These are phyloP conservation scores for Ophiostoma himal-ulmi DNA, from an alignment of 2,329 filamentous ascomycete genomes.

Conservation along the genomic window DNA sequence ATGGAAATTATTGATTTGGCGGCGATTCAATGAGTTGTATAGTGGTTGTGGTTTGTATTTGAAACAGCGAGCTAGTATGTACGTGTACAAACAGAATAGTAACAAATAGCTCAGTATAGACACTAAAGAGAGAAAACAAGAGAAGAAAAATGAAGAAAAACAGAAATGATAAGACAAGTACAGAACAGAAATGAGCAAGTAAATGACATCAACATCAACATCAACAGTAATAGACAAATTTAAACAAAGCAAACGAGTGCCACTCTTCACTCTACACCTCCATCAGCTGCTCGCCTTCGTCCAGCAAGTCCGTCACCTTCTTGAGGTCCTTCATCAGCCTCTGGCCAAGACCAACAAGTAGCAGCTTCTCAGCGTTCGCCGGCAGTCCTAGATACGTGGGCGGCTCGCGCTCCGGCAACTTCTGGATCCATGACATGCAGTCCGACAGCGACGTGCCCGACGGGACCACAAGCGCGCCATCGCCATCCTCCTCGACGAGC, in stretches of 20 bases:
- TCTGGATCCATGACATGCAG: constrained; percentile 87
- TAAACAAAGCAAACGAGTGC: constrained; percentile 7
- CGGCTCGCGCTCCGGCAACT: constrained; percentile 87
- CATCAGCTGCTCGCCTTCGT: constrained; percentile 81
- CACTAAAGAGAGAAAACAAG: too few species aligned
- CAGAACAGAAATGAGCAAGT: not conserved
- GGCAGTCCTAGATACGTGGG: constrained; percentile 91
- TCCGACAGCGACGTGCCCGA: constrained; percentile 75
- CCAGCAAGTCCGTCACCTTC: constrained; percentile 78
- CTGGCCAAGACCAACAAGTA: constrained; percentile 80
- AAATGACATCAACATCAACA: too few species aligned
- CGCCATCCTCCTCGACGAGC: constrained; percentile 55
- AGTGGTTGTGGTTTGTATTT: not conserved
- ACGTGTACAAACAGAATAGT: not conserved
- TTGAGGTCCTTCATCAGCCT: constrained; percentile 79
- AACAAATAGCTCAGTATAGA: too few species aligned
- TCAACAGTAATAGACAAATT: not conserved
- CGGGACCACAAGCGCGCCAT: constrained; percentile 61
- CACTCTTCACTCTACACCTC: not conserved
- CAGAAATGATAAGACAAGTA: not conserved
- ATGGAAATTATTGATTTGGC: not conserved
- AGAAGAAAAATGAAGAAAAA: too few species aligned
- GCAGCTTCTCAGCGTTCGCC: constrained; percentile 90
- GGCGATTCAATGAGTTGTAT: not conserved
- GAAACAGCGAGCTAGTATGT: not conserved